A percentile compares a stretch with the other conserved stretches of the same genome.
Evolutionary conservation across 2,329 filamentous ascomycete genomes (phyloP).

Genomic region (Rhinocladiella mackenziei): DNA sequence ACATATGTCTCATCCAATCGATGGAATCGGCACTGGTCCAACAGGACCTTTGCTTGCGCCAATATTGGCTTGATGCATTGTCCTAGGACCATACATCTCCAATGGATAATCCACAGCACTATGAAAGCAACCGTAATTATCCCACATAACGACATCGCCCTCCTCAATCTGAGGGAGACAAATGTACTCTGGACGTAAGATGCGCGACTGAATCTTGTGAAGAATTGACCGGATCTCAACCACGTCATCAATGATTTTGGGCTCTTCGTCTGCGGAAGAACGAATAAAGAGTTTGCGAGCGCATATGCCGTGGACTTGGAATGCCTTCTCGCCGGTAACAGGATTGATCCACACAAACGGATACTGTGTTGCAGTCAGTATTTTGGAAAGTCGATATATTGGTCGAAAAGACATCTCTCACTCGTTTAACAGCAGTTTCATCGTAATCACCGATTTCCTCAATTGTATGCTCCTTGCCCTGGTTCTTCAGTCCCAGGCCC

Average conservation of each 20-base stretch:
- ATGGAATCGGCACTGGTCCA: constrained; percentile 30
- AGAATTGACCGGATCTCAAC: constrained; percentile 38
- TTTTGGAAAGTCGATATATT: background rate
- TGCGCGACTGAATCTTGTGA: constrained; percentile 38
- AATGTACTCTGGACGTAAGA: constrained; percentile 44
- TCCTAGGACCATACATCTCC: constrained; percentile 37
- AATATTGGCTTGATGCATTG: constrained; percentile 49
- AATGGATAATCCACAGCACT: constrained; percentile 44
- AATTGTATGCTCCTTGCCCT: constrained; percentile 40
- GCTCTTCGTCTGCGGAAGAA: constrained; percentile 33
- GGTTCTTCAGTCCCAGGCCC: constrained; percentile 40
- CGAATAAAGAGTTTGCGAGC: constrained; percentile 41
- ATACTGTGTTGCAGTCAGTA: constrained; percentile 31
- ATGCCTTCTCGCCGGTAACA: constrained; percentile 40
- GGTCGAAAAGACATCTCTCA: constrained; percentile 3
- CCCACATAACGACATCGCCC: constrained; percentile 46
- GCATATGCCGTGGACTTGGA: constrained; percentile 44
- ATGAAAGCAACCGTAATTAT: constrained; percentile 45
- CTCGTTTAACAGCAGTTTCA: constrained; percentile 36
- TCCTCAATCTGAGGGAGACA: constrained; percentile 40
- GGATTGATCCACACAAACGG: constrained; percentile 49
- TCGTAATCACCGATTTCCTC: constrained; percentile 40
- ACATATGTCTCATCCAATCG: background rate
- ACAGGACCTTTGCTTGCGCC: constrained; percentile 34
- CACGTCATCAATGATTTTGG: constrained; percentile 39